Evolutionary conservation across 768 basidiomycete genomes (phyloP), one percentile per base, ranked within the genome.

Genomic region (Termitomyces sp.): DNA sequence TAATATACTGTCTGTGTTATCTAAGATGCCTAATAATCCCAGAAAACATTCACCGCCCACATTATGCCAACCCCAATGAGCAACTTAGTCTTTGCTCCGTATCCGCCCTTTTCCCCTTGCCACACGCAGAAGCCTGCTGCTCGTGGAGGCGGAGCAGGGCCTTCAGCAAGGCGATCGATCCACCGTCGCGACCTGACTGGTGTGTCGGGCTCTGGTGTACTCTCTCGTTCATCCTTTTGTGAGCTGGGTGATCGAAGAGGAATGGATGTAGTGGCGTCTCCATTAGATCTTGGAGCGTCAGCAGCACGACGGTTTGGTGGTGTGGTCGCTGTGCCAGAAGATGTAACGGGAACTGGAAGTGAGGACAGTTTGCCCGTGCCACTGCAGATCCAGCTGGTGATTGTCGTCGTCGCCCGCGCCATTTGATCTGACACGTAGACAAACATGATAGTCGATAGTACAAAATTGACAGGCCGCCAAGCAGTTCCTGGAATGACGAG

Each of bases 381-480:
- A n/a, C 72, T 72, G 61, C 82, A 83, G 51, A 83, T 72, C 80
- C 80, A 78, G 44, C 62, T 71, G 8, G 93, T 92, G 51, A 95
- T 73, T 51, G 87, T 80, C 9, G 82, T 82, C 1, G 88, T 91
- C 24, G 92, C 91, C 64, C 81, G 79, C 10, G 92, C 84, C 51
- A 92, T 85, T 59, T 82, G 82, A 69, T 94, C 81, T 57, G 83
- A 88, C 33, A 95, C 68, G 71, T 86, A 95, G 62, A 95, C 72
- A 72, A 96, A 97, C 67, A 90, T 78, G 33, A 84, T 72, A 16
- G 86, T 85, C 16, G 91, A 88, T 47, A 94, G 63, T 29, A 90
- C 67, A 59, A 94, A 82, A 70, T 95, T 97, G 64, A 90, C 47
- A n/a, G 84, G 79, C 28, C 93, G 81, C 81, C 86, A 88, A 45